phyloP scores from a whole-genome alignment of 441 rosid species.

The Euphorbia schlechtendalii region DNA sequence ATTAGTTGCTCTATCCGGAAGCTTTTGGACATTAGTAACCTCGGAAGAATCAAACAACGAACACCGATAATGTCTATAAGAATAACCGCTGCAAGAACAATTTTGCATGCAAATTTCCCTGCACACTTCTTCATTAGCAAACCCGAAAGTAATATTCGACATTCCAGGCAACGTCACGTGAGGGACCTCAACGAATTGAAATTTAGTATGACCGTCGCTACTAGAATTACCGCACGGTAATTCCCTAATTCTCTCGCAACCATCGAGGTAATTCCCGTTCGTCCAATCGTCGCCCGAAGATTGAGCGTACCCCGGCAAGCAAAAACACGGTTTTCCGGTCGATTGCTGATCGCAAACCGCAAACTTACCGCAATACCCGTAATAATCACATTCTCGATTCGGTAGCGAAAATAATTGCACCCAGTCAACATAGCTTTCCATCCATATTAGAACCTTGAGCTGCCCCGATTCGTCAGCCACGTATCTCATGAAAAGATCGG shows the following conservation, averaged over 20 bases:
- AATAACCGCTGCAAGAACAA: slow-evolving; percentile 9
- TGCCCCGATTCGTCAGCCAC: background rate
- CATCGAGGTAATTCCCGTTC: background rate
- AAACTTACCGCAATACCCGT: background rate
- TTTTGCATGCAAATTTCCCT: background rate
- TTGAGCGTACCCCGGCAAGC: background rate
- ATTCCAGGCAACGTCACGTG: background rate
- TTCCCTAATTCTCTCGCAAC: background rate
- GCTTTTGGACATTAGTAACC: background rate
- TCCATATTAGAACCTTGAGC: background rate
- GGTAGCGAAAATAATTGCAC: background rate
- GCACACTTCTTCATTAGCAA: background rate
- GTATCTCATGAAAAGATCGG: background rate
- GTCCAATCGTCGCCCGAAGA: background rate
- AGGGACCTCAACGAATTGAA: background rate
- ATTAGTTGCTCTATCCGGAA: background rate
- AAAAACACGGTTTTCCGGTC: background rate
- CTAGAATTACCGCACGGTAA: background rate
- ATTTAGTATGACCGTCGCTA: background rate
- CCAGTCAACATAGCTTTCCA: background rate
- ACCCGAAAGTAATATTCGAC: background rate
- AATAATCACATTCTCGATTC: background rate
- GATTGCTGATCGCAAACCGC: background rate
- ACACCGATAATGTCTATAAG: background rate
- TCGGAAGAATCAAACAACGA: background rate